phyloP scores from a whole-genome alignment of 2,329 filamentous ascomycete species.

The Aspergillus sergii region DNA sequence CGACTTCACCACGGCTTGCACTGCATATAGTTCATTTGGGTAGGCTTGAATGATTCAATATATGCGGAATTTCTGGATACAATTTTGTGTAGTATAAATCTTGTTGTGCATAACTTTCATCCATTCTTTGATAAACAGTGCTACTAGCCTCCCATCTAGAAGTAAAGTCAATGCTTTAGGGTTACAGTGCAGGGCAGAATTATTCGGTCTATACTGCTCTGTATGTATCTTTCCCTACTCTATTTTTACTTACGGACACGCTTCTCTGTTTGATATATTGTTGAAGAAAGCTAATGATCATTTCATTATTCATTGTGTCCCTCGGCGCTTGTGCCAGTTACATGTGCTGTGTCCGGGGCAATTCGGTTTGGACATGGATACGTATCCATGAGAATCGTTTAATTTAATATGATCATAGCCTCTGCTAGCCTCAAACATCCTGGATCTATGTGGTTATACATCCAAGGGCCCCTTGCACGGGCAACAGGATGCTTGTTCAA shows the following conservation, averaged over 20 bases:
- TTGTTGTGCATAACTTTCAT: background rate
- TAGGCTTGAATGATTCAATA: background rate
- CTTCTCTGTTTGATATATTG: background rate
- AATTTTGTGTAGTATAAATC: background rate
- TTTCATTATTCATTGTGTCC: slow-evolving; percentile 1
- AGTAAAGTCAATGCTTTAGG: background rate
- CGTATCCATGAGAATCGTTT: background rate
- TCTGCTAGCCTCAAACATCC: too few species aligned
- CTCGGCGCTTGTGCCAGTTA: slow-evolving; percentile 1
- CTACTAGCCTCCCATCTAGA: background rate
- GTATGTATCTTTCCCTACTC: background rate
- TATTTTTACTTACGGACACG: too few species aligned
- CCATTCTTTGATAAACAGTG: background rate
- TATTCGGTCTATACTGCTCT: background rate
- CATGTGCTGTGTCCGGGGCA: background rate
- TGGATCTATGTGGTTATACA: background rate
- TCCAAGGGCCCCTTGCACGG: background rate
- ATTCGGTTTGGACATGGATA: background rate
- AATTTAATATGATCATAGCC: background rate
- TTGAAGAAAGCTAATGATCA: slow-evolving; percentile 2
- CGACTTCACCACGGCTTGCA: background rate
- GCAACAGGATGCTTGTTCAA: slow-evolving; percentile 3
- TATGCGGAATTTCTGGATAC: background rate
- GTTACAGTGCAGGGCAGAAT: background rate
- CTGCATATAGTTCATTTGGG: background rate